Evolutionary conservation across 257 asterid genomes (phyloP), one percentile per base, ranked within the genome.

Genomic region (Nicotiana tabacum): DNA sequence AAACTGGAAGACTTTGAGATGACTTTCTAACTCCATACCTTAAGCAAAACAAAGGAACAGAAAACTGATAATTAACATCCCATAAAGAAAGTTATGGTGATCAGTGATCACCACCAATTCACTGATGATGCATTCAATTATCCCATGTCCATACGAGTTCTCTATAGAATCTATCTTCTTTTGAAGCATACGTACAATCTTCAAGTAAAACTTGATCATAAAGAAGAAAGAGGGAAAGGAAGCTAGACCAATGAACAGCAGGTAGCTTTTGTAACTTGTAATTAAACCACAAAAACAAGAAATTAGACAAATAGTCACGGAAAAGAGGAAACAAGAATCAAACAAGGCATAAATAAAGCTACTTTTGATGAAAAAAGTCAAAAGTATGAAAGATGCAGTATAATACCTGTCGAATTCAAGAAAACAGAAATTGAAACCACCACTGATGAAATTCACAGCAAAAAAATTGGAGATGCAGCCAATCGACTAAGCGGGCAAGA

Each of bases 331-430:
- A 61, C 11, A 62, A 62, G 79, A 78, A 83, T 78, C 60, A 32
- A 80, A 32, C 77, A 46, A 55, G 4, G 83, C 30, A 56, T 21
- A n/a, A 64, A 64, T 8, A 64, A 84, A 77, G 55, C 11, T 30
- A 43, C 66, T 24, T 61, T 43, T 21, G 65, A 70, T 62, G 30
- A 72, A 81, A 83, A 82, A 79, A 61, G 69, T 9, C 37, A 39
- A 76, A 70, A 70, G 37, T 35, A 53, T 30, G 27, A 43, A 13
- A 60, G 81, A 81, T 18, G 18, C 65, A 81, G 37, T 80, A 81
- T 46, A 86, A 68, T 84, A 87, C 93, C 93, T 89, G 48, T 51
- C 82, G 37, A 87, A 77, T 66, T 60, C 70, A 12, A 18, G 48
- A 39, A 70, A 12, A 30, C 21, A 66, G 12, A 9, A 55, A 67